phyloP scores from a whole-genome alignment of 208 protist species.

The Kentomonas sorsogonicus region DNA sequence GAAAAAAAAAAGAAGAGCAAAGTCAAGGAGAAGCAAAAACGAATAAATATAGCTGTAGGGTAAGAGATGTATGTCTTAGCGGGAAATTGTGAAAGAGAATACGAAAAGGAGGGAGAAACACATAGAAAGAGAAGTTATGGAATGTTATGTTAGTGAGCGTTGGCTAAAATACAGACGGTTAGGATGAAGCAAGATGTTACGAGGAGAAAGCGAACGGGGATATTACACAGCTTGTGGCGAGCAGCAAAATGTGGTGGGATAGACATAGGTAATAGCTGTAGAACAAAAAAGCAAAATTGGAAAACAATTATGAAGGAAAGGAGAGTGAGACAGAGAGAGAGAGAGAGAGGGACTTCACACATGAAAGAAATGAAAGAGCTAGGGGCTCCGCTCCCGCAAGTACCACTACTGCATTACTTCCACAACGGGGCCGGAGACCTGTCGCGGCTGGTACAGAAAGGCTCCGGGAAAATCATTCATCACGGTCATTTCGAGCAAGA shows the following conservation, averaged over 20 bases:
- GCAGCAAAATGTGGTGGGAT: background rate
- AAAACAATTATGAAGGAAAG: constrained; percentile 1
- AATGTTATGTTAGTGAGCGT: background rate
- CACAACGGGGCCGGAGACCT: no score
- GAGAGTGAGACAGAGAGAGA: background rate
- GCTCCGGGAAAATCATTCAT: no score
- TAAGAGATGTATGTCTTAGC: no score
- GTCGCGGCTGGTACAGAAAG: no score
- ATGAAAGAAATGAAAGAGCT: background rate
- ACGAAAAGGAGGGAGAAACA: background rate
- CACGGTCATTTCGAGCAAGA: background rate
- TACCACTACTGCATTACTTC: no score
- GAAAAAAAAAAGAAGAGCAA: constrained; percentile 1
- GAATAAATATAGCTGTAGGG: no score
- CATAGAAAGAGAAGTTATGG: background rate
- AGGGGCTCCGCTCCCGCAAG: no score
- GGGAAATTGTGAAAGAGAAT: background rate
- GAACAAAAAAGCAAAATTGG: constrained; percentile 5
- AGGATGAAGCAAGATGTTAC: no score
- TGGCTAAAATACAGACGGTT: no score
- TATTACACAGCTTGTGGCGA: no score
- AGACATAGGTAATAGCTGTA: background rate
- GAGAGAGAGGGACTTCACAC: constrained; percentile 2
- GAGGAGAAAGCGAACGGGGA: no score
- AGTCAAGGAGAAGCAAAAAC: background rate